Percentiles rank a stretch among this genome's conserved stretches.
Conservation (phyloP, 1,284 basidiomycete genomes). For the Cryptococcus amylolentus region DNA sequence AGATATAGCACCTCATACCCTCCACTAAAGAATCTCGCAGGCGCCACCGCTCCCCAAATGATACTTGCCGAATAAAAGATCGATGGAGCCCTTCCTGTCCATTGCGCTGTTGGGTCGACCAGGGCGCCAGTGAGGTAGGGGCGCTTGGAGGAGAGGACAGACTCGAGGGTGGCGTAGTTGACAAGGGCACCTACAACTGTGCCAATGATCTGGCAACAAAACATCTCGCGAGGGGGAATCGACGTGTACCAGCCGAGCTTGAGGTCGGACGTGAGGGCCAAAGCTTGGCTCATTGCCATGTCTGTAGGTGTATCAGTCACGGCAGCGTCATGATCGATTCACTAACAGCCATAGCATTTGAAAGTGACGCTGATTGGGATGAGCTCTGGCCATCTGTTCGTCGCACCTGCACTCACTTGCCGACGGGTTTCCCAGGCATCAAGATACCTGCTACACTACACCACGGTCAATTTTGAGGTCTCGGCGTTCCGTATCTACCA, state of each 20-base stretch:
- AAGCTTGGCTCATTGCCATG: slow-evolving; percentile 51
- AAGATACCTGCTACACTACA: slow-evolving; percentile 51
- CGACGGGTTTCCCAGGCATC: slow-evolving; percentile 54
- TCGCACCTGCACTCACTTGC: slow-evolving; percentile 40
- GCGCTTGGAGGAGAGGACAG: slow-evolving; percentile 44
- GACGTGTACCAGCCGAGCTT: slow-evolving; percentile 52
- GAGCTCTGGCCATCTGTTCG: slow-evolving; percentile 1
- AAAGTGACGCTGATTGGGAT: slow-evolving; percentile 42
- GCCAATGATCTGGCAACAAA: slow-evolving; percentile 52
- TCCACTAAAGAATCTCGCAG: slow-evolving; percentile 52
- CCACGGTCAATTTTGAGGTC: neutral
- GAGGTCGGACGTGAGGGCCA: slow-evolving; percentile 51
- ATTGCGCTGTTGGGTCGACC: slow-evolving; percentile 52
- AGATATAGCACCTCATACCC: slow-evolving; percentile 50
- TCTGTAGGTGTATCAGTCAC: slow-evolving; percentile 29
- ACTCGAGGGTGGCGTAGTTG: slow-evolving; percentile 51
- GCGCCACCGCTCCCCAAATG: slow-evolving; percentile 52
- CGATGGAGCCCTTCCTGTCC: slow-evolving; percentile 46
- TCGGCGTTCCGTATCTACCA: slow-evolving; percentile 6
- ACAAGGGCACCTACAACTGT: slow-evolving; percentile 52
- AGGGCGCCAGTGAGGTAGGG: slow-evolving; percentile 45
- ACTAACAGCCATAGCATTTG: slow-evolving; percentile 48
- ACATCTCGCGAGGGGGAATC: slow-evolving; percentile 52
- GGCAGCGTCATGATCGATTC: neutral
- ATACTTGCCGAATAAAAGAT: slow-evolving; percentile 51